Evolutionary conservation across 2,329 filamentous ascomycete genomes (phyloP).

Genomic region (Alternaria sp.): DNA sequence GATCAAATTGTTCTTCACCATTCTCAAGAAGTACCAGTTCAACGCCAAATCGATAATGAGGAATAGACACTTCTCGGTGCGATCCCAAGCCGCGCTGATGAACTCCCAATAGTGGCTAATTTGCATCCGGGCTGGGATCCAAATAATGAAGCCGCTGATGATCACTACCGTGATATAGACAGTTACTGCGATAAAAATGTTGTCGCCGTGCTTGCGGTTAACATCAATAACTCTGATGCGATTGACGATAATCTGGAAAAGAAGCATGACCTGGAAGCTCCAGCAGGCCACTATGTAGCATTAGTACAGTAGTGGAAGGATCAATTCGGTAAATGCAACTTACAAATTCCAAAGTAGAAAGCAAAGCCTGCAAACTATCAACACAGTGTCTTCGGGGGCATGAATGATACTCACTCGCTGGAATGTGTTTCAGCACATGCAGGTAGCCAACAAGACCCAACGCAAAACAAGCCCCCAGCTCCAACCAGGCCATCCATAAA

Average conservation of each 20-base stretch:
- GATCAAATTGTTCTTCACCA: not conserved
- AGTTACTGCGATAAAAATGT: not conserved
- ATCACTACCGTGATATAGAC: constrained; percentile 16
- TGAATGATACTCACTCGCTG: not conserved
- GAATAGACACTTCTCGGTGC: constrained; percentile 35
- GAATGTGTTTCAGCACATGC: not conserved
- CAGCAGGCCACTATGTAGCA: not conserved
- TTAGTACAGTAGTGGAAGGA: not conserved
- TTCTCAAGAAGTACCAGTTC: constrained; percentile 13
- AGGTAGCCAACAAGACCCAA: not conserved
- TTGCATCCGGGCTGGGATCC: constrained; percentile 40
- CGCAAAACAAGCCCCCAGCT: not conserved
- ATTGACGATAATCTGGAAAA: not conserved
- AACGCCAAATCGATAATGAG: constrained; percentile 33
- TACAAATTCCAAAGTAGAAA: not conserved
- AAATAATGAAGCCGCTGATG: constrained; percentile 38
- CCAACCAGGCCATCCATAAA: not conserved
- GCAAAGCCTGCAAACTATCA: not conserved
- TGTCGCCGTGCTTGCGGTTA: not conserved
- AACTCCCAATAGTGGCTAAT: constrained; percentile 22
- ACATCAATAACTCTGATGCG: not conserved
- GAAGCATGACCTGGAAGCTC: not conserved
- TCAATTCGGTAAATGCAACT: not conserved
- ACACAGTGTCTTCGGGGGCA: not conserved
- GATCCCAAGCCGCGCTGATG: constrained; percentile 29